Evolutionary conservation across 352 stramenopile genomes (phyloP), one percentile per base, ranked within the genome.

Genomic region (Phytopythium mirpurense): DNA sequence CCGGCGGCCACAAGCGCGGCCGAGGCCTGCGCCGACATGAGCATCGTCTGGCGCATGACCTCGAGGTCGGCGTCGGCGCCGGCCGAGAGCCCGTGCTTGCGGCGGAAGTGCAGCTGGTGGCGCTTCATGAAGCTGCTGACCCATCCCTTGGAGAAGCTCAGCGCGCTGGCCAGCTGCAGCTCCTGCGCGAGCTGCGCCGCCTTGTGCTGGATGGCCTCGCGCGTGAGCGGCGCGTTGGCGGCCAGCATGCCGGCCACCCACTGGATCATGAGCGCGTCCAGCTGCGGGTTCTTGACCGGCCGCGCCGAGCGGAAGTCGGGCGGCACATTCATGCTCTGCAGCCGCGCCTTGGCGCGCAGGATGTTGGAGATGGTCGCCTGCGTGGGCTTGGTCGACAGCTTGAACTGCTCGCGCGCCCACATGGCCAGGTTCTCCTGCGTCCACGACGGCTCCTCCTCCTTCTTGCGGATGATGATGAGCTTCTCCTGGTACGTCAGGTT

Each of bases 311-410:
- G 65, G 59, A 72, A 80, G 24, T 63, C 59, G 0, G 70, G 59
- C 36, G 72, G 71, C 48, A 80, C 72, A 18, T 63, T 63, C 31
- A 67, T 60, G 31, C 21, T 65, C 56, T 76, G 62, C 43, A 84
- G 65, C 32, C 74, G 74, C 24, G 80, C 64, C 49, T 73, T 72
- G 37, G 52, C 50, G 37, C 72, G 65, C 50, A 87, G 52, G 26
- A 83, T 68, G 53, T 87, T 85, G 42, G 76, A 87, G 63, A 87
- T 83, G 15, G 76, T 83, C 50, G 73, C 73, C 54, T 84, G 74
- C 27, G 72, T 84, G n/a, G 74, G 77, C 50, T 70, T 73, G 5
- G 40, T 68, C 36, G 60, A 47, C 26, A 85, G 65, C 21, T 60
- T 50, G 53, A 87, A 83, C 55, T 71, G 57, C 52, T 85, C 70